phyloP scores from a whole-genome alignment of 129 eudicot genomes.

The Flaveria robusta region DNA sequence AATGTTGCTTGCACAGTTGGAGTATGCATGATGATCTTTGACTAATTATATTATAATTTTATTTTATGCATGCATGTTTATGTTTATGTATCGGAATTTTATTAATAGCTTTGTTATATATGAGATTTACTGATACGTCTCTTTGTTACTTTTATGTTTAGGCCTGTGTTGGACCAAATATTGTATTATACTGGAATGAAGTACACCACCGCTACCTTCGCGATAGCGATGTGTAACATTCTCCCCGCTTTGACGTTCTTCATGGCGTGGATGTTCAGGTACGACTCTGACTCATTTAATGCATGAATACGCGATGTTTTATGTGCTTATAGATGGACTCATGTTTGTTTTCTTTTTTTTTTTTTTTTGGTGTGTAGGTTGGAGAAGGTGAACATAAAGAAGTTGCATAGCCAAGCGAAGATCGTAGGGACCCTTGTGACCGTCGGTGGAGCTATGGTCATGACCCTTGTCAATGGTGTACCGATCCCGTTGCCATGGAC shows the following conservation, averaged over 20 bases:
- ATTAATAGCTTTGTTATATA: too few relatives aligned
- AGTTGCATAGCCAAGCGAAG: slow-evolving; percentile 67
- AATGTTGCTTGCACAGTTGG: slow-evolving; percentile 57
- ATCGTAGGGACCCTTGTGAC: slow-evolving; percentile 71
- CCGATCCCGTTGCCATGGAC: slow-evolving; percentile 57
- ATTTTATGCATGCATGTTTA: too few relatives aligned
- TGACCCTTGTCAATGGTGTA: slow-evolving; percentile 69
- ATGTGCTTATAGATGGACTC: neutral
- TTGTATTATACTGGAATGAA: slow-evolving; percentile 64
- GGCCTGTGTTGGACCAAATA: slow-evolving; percentile 78
- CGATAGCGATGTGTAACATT: slow-evolving; percentile 62
- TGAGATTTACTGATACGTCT: neutral
- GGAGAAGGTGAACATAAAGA: slow-evolving; percentile 57
- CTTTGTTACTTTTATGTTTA: slow-evolving; percentile 5
- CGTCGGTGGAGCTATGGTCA: slow-evolving; percentile 83
- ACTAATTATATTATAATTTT: neutral
- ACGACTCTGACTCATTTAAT: neutral
- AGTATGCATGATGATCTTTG: slow-evolving; percentile 35
- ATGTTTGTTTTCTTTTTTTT: neutral
- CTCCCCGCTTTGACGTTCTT: slow-evolving; percentile 70
- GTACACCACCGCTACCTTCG: slow-evolving; percentile 59
- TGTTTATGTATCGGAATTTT: too few relatives aligned
- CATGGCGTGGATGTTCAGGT: slow-evolving; percentile 68
- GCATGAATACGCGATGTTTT: neutral
- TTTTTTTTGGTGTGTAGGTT: slow-evolving; percentile 36